Percentiles rank a stretch among this genome's conserved stretches.
Conservation (phyloP, 2,329 filamentous ascomycete genomes). For the Teratosphaeria gauchensis region DNA sequence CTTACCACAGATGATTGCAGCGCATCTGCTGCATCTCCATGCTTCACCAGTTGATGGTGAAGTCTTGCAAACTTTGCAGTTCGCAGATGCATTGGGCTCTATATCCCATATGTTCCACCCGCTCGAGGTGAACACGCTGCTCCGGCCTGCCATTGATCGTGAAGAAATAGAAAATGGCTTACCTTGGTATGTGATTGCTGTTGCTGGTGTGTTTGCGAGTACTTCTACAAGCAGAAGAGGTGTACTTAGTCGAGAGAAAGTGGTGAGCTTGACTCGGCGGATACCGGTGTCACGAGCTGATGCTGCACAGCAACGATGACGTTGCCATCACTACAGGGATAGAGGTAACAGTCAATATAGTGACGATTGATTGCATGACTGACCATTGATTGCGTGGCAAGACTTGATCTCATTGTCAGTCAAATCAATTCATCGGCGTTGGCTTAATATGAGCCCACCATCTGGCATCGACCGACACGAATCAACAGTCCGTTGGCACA, state of each 20-base stretch:
- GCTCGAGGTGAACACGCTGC: background rate
- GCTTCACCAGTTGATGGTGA: background rate
- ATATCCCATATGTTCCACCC: background rate
- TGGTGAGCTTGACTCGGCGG: too few species aligned
- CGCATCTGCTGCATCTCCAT: background rate
- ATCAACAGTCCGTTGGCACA: background rate
- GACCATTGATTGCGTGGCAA: background rate
- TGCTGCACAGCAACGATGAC: background rate
- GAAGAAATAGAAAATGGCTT: too few species aligned
- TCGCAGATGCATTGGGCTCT: background rate
- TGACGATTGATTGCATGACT: background rate
- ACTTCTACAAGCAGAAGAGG: too few species aligned
- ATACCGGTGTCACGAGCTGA: background rate
- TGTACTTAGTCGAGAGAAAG: too few species aligned
- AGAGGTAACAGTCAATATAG: background rate
- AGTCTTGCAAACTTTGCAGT: background rate
- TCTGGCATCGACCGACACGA: too few species aligned
- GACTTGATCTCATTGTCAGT: background rate
- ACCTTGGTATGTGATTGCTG: too few species aligned
- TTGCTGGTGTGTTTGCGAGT: too few species aligned
- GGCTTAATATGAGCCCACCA: too few species aligned
- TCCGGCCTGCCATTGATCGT: too few species aligned
- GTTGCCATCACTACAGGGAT: background rate
- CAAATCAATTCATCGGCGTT: too few species aligned
- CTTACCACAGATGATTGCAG: background rate